phyloP scores from a whole-genome alignment of 441 rosid species.

The Arabidopsis lyrata region DNA sequence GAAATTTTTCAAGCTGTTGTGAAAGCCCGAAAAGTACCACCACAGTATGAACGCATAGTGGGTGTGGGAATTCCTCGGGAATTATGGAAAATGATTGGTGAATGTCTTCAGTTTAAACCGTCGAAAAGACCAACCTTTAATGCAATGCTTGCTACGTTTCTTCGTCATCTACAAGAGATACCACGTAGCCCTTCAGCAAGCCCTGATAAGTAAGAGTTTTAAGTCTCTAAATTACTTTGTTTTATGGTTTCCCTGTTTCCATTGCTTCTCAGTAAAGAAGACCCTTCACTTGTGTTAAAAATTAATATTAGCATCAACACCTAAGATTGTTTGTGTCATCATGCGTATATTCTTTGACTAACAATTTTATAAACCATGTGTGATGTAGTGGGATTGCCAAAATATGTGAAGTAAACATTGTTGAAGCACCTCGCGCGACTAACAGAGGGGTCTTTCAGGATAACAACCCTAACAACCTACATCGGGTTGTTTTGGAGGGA shows the following conservation, averaged over 20 bases:
- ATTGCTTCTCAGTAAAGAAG: conserved; percentile 16
- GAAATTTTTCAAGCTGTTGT: conserved; percentile 95
- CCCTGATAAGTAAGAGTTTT: conserved; percentile 81
- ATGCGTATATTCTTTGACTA: conserved; percentile 6
- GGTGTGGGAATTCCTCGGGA: conserved; percentile 98
- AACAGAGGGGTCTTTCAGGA: conserved; percentile 62
- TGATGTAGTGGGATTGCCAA: conserved; percentile 66
- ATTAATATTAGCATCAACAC: conserved; percentile 8
- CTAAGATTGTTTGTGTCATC: conserved; percentile 27
- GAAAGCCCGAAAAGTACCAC: conserved; percentile 86
- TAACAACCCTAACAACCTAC: conserved; percentile 68
- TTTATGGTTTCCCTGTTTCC: conserved; percentile 21
- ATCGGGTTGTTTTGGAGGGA: conserved; percentile 84
- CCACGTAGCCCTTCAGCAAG: conserved; percentile 95
- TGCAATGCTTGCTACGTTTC: conserved; percentile 91
- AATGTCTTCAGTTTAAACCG: conserved; percentile 94
- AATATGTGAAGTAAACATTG: conserved; percentile 60
- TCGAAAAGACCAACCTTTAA: conserved; percentile 89
- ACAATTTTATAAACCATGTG: conserved; percentile 36
- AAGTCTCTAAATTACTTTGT: conserved; percentile 29
- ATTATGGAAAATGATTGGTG: conserved; percentile 99
- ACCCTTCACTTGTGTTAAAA: conserved; percentile 7
- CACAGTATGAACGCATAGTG: conserved; percentile 97
- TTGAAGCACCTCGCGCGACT: conserved; percentile 57
- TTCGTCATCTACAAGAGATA: conserved; percentile 93